A percentile compares a stretch with the other conserved stretches of the same genome.
Conservation (phyloP, 805 yeast species). For the Lipomyces japonicus region DNA sequence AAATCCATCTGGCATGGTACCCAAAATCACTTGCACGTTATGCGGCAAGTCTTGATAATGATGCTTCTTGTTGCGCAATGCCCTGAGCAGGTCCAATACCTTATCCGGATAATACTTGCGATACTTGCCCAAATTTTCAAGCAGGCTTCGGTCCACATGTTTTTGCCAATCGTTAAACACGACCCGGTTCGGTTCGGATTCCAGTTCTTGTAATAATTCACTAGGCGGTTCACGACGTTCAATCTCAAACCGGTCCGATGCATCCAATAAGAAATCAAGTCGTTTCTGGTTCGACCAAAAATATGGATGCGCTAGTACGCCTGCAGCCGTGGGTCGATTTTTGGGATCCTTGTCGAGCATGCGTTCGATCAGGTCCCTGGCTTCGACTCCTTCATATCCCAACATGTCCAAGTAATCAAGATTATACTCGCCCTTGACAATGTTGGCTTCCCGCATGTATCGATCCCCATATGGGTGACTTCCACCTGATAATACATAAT, state of each 20-base stretch:
- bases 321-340: slow-evolving; percentile 64
- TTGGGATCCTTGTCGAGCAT: slow-evolving; percentile 72
- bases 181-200: slow-evolving; percentile 43
- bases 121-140: slow-evolving; percentile 83
- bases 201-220: slow-evolving; percentile 52
- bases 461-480: slow-evolving; percentile 94
- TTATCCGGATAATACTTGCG: slow-evolving; percentile 78
- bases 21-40: slow-evolving; percentile 59
- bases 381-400: slow-evolving; percentile 52
- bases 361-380: slow-evolving; percentile 61
- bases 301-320: slow-evolving; percentile 75
- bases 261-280: slow-evolving; percentile 77
- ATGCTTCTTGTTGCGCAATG: slow-evolving; percentile 88
- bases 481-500: slow-evolving; percentile 77
- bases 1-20: slow-evolving; percentile 81
- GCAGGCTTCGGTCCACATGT: slow-evolving; percentile 65
- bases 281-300: slow-evolving; percentile 78
- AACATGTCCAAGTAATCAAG: slow-evolving; percentile 47
- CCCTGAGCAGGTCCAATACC: slow-evolving; percentile 81
- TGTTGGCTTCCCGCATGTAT: slow-evolving; percentile 82
- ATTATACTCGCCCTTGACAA: slow-evolving; percentile 61
- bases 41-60: slow-evolving; percentile 87
- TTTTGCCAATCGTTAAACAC: slow-evolving; percentile 73
- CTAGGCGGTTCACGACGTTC: slow-evolving; percentile 80
- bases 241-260: slow-evolving; percentile 86